Percentiles rank a stretch among this genome's conserved stretches.
These are phyloP conservation scores for Tetradesmus obliquus DNA, from an alignment of 139 green algal species.

Conservation along the genomic window DNA sequence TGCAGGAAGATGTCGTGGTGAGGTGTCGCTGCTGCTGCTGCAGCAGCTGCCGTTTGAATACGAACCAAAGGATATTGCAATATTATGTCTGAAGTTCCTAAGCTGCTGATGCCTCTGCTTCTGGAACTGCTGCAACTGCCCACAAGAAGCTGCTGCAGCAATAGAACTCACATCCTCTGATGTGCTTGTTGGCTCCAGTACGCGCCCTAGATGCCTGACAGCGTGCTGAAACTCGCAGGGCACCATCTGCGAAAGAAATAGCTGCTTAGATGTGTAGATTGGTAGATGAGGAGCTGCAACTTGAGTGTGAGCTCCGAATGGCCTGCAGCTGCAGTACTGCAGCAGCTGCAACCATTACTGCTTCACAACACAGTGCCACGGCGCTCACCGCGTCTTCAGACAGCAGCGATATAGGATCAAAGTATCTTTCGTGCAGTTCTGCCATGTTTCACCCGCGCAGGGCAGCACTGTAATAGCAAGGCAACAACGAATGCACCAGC, in stretches of 20 bases:
- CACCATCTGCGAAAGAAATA: conserved; percentile 24
- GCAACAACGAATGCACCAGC: background rate
- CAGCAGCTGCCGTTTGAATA: background rate
- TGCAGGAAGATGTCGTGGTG: no score
- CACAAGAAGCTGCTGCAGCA: background rate
- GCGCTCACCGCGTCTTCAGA: conserved; percentile 16
- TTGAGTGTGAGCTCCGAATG: background rate
- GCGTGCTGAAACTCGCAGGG: conserved; percentile 29
- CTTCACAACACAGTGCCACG: background rate
- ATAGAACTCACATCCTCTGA: conserved; percentile 26
- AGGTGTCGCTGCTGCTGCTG: background rate
- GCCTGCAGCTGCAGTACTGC: background rate
- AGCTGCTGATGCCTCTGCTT: background rate
- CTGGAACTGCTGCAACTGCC: background rate
- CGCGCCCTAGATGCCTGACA: background rate
- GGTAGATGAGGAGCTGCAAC: background rate
- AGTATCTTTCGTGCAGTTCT: conserved; percentile 33
- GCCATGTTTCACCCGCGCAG: background rate
- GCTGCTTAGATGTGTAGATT: background rate
- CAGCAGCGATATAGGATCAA: conserved; percentile 24
- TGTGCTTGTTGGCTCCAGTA: conserved; percentile 28
- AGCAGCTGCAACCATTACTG: no score
- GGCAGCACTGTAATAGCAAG: background rate
- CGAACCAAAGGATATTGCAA: no score
- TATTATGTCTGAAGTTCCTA: no score